phyloP scores from a whole-genome alignment of 169 alveolate genomes.

The Plasmodium knowlesi region DNA sequence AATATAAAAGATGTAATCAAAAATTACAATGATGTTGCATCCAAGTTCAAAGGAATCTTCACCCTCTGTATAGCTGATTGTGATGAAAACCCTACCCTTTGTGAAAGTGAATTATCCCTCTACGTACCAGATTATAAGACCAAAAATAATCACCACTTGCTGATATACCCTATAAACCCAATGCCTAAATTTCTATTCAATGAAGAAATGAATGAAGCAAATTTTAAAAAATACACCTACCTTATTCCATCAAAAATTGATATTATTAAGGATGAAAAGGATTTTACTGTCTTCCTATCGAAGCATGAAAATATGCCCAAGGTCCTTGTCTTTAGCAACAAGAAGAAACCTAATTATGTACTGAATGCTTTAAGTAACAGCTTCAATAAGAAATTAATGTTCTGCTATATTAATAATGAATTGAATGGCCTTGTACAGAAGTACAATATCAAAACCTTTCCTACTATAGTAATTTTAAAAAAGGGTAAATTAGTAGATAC shows the following conservation, averaged over 20 bases:
- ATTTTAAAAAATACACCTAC: constrained; percentile 59
- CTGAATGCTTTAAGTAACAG: constrained; percentile 83
- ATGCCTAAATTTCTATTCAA: constrained; percentile 79
- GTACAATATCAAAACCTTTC: constrained; percentile 90
- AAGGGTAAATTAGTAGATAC: constrained; percentile 86
- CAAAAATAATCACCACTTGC: constrained; percentile 76
- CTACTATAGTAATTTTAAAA: constrained; percentile 89
- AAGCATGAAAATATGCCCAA: constrained; percentile 84
- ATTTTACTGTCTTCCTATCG: constrained; percentile 79
- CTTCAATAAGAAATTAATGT: constrained; percentile 76
- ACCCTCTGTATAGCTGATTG: constrained; percentile 81
- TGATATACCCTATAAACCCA: constrained; percentile 82
- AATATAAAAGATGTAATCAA: constrained; percentile 77
- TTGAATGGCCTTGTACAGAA: constrained; percentile 85
- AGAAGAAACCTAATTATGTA: constrained; percentile 80
- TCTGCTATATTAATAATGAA: constrained; percentile 82
- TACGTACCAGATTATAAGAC: constrained; percentile 73
- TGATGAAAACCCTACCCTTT: constrained; percentile 60
- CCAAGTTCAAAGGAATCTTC: constrained; percentile 81
- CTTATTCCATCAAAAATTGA: constrained; percentile 83
- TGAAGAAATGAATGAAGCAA: constrained; percentile 65
- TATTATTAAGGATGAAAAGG: constrained; percentile 73
- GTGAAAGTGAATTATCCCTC: constrained; percentile 76
- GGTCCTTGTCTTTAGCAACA: constrained; percentile 81
- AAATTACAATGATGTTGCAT: constrained; percentile 77